Conservation (phyloP, 495 filamentous ascomycete species). For the Xylaria cubensis region DNA sequence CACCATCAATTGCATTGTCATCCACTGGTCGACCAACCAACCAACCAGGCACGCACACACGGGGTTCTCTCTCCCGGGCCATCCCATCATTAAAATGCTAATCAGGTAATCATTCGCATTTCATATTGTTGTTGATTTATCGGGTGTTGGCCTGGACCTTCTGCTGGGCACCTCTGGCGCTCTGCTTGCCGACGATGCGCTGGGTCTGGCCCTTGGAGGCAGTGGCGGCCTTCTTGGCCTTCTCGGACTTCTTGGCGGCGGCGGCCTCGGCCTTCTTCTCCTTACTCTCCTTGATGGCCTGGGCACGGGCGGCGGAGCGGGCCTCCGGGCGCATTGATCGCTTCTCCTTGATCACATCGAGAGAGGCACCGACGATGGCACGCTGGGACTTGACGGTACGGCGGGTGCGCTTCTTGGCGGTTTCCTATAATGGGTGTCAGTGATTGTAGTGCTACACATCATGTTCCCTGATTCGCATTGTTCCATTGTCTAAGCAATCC, state of each 20-base stretch:
- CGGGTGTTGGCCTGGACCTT: slow-evolving; percentile 90
- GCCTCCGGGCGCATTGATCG: slow-evolving; percentile 91
- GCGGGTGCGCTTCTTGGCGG: slow-evolving; percentile 99
- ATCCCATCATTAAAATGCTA: slow-evolving; percentile 26
- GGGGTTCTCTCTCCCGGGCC: slow-evolving; percentile 23
- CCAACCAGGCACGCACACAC: slow-evolving; percentile 15
- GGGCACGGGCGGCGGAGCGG: slow-evolving; percentile 85
- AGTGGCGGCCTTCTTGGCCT: slow-evolving; percentile 87
- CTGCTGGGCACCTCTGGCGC: slow-evolving; percentile 84
- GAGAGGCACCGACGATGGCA: slow-evolving; percentile 97
- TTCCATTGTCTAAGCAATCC: background rate
- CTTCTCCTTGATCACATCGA: slow-evolving; percentile 99
- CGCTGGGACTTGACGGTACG: slow-evolving; percentile 98
- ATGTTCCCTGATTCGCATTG: background rate
- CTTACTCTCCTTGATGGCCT: slow-evolving; percentile 95
- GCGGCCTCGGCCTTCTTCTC: slow-evolving; percentile 89
- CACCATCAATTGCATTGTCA: slow-evolving; percentile 30
- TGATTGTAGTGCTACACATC: slow-evolving; percentile 25
- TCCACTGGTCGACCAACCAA: slow-evolving; percentile 23
- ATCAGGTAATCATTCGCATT: background rate
- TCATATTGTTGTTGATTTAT: slow-evolving; percentile 57
- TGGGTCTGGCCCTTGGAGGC: slow-evolving; percentile 76
- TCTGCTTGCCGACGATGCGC: slow-evolving; percentile 93
- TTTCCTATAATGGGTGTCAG: slow-evolving; percentile 76
- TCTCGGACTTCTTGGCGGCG: slow-evolving; percentile 97